Base-by-base conservation (phyloP, 352 stramenopile species). In the Phytophthora chlamydospora region DNA sequence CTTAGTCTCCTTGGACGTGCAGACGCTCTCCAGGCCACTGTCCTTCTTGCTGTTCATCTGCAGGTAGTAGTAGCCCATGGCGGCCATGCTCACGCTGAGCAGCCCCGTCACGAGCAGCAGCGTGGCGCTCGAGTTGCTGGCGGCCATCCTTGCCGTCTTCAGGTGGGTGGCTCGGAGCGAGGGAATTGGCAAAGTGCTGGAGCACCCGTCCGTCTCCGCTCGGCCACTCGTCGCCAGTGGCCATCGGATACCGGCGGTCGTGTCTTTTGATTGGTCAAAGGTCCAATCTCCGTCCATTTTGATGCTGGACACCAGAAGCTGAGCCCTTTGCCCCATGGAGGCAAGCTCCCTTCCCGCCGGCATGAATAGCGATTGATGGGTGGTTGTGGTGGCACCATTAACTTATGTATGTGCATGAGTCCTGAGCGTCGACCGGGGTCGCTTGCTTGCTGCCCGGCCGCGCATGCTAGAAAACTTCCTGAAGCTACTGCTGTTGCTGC, bases 21-120 rank as follows among this genome's bases (percentile, higher is more conserved):
- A n/a, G 38, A 43, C 24, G 17, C 39, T 49, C 10, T 44, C 31
- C 5, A 17, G 39, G 31, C 31, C 40, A 10, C 13, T 11, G 24
- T 43, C 39, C 39, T 70, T 70, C 39, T 76, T 74, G 36, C 53
- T 70, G 35, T 54, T 63, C 33, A 61, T 52, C 33, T 88, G 78
- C 51, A 87, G 56, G 64, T 83, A 88, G 40, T 85, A 76, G 55
- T 77, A 89, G 46, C 80, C 83, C 39, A 86, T 69, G 10, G 75
- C 66, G 41, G 72, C 75, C 53, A 91, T 71, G 13, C 76, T 74
- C 17, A 91, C 59, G 57, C 80, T 78, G 35, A 91, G 63, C 41
- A 91, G 65, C 13, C 80, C 74, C 56, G 83, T 88, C 55, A 85
- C 62, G 38, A 87, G 64, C 52, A 91, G 58, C 52, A 90, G 70